Evolutionary conservation across 805 yeast genomes (phyloP), one percentile per base, ranked within the genome.

Genomic region (Candida quercuum): DNA sequence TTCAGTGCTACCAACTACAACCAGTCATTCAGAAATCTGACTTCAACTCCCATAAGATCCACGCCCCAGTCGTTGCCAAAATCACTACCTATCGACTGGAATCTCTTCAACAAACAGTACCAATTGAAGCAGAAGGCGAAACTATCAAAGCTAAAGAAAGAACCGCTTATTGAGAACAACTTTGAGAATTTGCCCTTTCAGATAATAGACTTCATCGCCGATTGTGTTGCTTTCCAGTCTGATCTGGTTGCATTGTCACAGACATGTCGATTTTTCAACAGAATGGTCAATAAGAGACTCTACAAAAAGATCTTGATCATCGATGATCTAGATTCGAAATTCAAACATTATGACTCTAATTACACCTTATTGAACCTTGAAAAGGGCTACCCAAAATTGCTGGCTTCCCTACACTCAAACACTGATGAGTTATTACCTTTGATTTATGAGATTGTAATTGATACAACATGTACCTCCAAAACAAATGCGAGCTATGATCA

Each of bases 141-240:
- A 32, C 40, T 30, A 23, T 41, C 50, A 7, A 32, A 36, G n/a
- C n/a, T n/a, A 23, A 38, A 29, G 17, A 21, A 24, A 18, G 33
- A 14, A 33, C 42, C 22, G 32, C 34, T 20, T 9, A 36, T 36
- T 41, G 46, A 36, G 6, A 48, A 52, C 33, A 48, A 46, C 33
- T 52, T 54, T 41, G 56, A 54, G 36, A 51, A 53, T 40, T 37
- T 54, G 33, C 59, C 59, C 3, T 54, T 36, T 36, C 56, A 46
- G 20, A 49, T 54, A 18, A 53, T 54, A 15, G 54, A 51, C 33
- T 52, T 54, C 35, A 53, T 54, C 19, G 39, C 55, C 2, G 51
- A 51, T 35, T 54, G 58, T 37, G 43, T 48, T 18, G 59, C 50
- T 22, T 40, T 51, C 1, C 60, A 55, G 35, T 39, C 35, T 18